Percentiles rank a stretch among this genome's conserved stretches.
These are phyloP conservation scores for Funneliformis mosseae DNA, from an alignment of 192 early-diverging fungal species.

Conservation along the genomic window DNA sequence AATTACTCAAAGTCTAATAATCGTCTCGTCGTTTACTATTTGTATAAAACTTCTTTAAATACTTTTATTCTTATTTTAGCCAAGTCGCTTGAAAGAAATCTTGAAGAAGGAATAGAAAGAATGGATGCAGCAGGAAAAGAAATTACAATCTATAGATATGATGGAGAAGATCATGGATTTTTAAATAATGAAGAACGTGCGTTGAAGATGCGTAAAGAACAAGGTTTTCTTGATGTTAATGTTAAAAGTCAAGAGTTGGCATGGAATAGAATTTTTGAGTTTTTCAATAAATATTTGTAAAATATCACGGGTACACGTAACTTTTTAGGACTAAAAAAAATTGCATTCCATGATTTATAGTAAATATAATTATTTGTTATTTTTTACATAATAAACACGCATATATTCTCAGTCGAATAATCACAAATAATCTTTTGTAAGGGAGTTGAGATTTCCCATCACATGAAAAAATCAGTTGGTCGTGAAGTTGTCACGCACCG, in stretches of 20 bases:
- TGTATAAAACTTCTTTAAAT: neutral
- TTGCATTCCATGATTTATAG: too few relatives aligned
- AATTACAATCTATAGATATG: slow-evolving; percentile 37
- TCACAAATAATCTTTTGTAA: too few relatives aligned
- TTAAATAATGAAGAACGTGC: slow-evolving; percentile 44
- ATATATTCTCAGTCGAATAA: too few relatives aligned
- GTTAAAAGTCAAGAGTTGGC: slow-evolving; percentile 35
- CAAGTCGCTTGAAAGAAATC: slow-evolving; percentile 28
- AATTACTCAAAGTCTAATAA: neutral
- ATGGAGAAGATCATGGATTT: slow-evolving; percentile 44
- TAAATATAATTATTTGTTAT: too few relatives aligned
- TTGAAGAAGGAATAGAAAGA: slow-evolving; percentile 28
- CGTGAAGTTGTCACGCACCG: too few relatives aligned
- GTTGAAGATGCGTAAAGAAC: slow-evolving; percentile 40
- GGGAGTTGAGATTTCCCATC: too few relatives aligned
- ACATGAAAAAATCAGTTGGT: too few relatives aligned
- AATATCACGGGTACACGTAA: neutral
- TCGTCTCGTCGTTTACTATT: neutral
- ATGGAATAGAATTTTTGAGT: slow-evolving; percentile 38
- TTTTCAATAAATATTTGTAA: slow-evolving; percentile 33
- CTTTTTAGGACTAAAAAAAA: too few relatives aligned
- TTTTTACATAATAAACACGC: too few relatives aligned
- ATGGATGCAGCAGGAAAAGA: neutral
- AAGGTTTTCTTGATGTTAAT: slow-evolving; percentile 39
- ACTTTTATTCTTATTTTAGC: slow-evolving; percentile 20